Percentiles rank a stretch among this genome's conserved stretches.
Evolutionary conservation across 2,329 filamentous ascomycete genomes (phyloP).

Genomic region (Trichoderma gracile): DNA sequence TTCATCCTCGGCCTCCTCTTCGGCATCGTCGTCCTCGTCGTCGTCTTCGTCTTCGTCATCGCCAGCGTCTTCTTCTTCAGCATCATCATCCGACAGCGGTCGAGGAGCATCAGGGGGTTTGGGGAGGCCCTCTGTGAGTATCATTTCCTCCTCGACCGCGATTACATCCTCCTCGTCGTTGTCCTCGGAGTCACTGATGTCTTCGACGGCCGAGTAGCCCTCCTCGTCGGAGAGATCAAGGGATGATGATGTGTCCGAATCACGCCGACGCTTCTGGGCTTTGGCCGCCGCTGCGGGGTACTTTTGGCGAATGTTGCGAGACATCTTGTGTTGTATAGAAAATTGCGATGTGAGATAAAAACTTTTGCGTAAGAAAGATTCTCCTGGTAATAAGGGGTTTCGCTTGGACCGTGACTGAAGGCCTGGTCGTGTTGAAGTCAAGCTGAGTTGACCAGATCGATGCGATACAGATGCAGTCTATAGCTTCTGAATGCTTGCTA

Average conservation of each 20-base stretch:
- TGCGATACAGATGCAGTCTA: not conserved
- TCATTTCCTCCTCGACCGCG: conserved; percentile 75
- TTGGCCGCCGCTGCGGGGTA: conserved; percentile 47
- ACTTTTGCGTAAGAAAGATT: conserved; percentile 9
- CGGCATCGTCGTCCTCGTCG: conserved; percentile 41
- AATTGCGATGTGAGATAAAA: not conserved
- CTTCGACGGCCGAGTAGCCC: conserved; percentile 74
- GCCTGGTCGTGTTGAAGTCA: not conserved
- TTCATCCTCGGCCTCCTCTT: conserved; percentile 35
- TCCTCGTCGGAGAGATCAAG: conserved; percentile 65
- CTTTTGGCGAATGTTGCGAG: conserved; percentile 56
- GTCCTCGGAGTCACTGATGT: conserved; percentile 74
- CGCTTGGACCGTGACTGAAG: not conserved
- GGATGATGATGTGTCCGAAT: conserved; percentile 58
- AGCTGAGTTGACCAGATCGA: not conserved
- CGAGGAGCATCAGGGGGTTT: conserved; percentile 51
- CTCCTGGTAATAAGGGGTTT: conserved; percentile 1
- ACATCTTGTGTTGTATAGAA: conserved; percentile 49
- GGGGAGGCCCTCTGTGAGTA: conserved; percentile 53
- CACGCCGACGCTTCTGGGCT: conserved; percentile 49
- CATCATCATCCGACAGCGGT: conserved; percentile 44
- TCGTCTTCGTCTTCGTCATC: conserved; percentile 41
- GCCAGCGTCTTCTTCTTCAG: conserved; percentile 43
- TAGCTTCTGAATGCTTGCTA: not conserved
- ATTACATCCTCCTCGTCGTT: conserved; percentile 78